Base-by-base conservation (phyloP, 768 basidiomycete species). In the Zangia roseola region DNA sequence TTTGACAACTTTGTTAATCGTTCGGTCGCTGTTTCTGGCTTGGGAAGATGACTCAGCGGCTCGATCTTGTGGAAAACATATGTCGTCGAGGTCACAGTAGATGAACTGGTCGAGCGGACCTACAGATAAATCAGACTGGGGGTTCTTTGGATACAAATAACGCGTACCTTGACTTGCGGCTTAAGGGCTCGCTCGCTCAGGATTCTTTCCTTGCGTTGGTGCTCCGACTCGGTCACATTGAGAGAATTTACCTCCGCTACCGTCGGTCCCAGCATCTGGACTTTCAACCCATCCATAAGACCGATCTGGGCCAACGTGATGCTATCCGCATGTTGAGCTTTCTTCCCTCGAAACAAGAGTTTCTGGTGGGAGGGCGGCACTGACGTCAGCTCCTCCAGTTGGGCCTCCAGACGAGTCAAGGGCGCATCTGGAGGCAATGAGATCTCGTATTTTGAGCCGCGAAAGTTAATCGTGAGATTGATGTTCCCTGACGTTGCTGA, bases 181-280 rank as follows among this genome's bases (percentile, higher is more conserved):
- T 80, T 83, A 40, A 76, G 62, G 10, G 80, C 80, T 10, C 86
- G 71, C 54, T 83, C 81, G 26, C 64, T 74, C 59, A 88, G 60
- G 45, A 89, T 82, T 26, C 72, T 72, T 10, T 87, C 82, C 48
- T 75, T 72, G 45, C 72, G 74, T 38, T 76, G 73, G 54, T 80
- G 73, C 54, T 87, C 83, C 41, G 70, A 72, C 65, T 89, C 86
- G 4, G 71, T 75, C 12, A 71, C 70, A 42, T 76, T 76, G 58
- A 90, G 51, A 12, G 72, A 74, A 7, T 74, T 71, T 12, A 89
- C 55, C 57, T 88, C 85, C 45, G 75, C 67, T 4, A 67, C 57
- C 4, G 86, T 90, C 4, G 81, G 75, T 3, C 88, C 89, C 3
- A 89, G 68, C 73, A 91, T 72, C 59, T 86, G 86, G 6, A 90